Conservation (phyloP, 1,139 yeast genomes). For the Hemisphaericaspora subhashii region DNA sequence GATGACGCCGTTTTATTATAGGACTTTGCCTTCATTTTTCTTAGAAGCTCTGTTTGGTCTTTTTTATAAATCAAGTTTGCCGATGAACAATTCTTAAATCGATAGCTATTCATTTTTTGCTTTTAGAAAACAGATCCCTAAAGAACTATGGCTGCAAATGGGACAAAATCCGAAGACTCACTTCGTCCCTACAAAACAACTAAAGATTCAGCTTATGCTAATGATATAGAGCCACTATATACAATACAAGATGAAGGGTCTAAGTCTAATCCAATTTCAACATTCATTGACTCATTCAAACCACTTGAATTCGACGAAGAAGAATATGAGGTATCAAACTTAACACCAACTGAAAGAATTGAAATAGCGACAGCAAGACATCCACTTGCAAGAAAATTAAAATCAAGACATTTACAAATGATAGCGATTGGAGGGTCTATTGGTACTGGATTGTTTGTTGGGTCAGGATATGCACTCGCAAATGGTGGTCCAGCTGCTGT, state of each 20-base stretch:
- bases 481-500: slow-evolving; percentile 74
- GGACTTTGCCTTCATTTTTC: no score
- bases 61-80: neutral
- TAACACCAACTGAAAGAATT: slow-evolving; percentile 35
- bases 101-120: no score
- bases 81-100: neutral
- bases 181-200: neutral
- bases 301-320: slow-evolving; percentile 42
- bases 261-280: neutral
- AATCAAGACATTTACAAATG: slow-evolving; percentile 45
- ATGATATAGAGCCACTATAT: neutral
- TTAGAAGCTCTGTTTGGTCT: no score
- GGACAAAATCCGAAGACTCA: no score
- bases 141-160: neutral
- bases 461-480: slow-evolving; percentile 67
- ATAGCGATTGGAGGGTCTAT: slow-evolving; percentile 48
- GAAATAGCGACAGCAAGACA: slow-evolving; percentile 40
- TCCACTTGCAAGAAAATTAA: slow-evolving; percentile 37
- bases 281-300: slow-evolving; percentile 38
- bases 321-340: slow-evolving; percentile 21
- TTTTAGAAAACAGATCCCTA: neutral
- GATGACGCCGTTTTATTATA: no score
- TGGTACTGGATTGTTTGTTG: slow-evolving; percentile 56
- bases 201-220: neutral
- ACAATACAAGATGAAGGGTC: neutral